Conservation (phyloP, 1,284 basidiomycete species). For the Coniferiporia sulphurascens region DNA sequence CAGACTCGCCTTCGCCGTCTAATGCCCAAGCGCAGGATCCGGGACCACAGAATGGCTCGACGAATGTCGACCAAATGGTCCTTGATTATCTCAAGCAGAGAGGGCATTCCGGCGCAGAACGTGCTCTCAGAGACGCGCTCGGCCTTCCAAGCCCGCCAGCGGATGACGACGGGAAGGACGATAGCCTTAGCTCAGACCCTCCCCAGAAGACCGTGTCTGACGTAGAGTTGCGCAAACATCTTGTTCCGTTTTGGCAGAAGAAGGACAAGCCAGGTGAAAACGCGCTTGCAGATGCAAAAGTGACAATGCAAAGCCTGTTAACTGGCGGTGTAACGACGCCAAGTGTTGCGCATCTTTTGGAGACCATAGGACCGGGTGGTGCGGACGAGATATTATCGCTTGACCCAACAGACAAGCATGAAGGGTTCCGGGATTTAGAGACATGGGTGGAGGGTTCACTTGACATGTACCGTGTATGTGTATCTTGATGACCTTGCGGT, state of each 20-base stretch:
- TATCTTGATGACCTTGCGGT: conserved; percentile 13
- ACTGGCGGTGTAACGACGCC: conserved; percentile 52
- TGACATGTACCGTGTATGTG: conserved; percentile 76
- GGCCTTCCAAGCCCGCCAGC: conserved; percentile 43
- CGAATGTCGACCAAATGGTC: conserved; percentile 52
- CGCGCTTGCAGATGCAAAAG: conserved; percentile 57
- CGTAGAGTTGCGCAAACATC: conserved; percentile 61
- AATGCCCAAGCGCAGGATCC: conserved; percentile 28
- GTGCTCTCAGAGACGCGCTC: conserved; percentile 67
- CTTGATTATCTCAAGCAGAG: conserved; percentile 82
- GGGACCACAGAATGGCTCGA: conserved; percentile 28
- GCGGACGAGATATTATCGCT: conserved; percentile 79
- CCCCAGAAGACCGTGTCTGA: conserved; percentile 38
- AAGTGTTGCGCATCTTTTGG: conserved; percentile 69
- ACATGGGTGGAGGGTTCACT: conserved; percentile 91
- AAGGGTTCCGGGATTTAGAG: conserved; percentile 83
- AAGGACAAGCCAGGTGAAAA: conserved; percentile 60
- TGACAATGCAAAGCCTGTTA: conserved; percentile 58
- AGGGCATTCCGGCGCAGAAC: conserved; percentile 76
- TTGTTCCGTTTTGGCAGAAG: conserved; percentile 63
- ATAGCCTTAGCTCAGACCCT: conserved; percentile 32
- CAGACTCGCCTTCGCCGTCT: conserved; percentile 29
- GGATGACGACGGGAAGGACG: conserved; percentile 51
- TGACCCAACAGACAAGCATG: conserved; percentile 87
- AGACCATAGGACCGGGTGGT: conserved; percentile 69